Conservation (phyloP, 108 stramenopile genomes). For the Epithemia pelagica region DNA sequence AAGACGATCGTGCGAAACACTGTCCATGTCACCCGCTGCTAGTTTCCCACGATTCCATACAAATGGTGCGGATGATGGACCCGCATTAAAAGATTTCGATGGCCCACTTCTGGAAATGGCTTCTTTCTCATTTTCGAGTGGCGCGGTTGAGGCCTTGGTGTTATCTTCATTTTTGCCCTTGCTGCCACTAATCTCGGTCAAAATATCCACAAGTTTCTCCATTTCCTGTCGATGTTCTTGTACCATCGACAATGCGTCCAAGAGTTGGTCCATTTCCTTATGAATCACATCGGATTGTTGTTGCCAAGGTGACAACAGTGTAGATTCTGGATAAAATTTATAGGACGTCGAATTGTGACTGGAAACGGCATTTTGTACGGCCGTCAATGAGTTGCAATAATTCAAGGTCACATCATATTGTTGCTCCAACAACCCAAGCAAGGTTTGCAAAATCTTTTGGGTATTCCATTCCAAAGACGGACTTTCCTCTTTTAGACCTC, state of each 20-base stretch:
- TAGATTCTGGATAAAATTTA: background rate
- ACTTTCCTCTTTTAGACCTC: too few species aligned
- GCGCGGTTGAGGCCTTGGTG: background rate
- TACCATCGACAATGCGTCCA: background rate
- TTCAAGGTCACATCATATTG: background rate
- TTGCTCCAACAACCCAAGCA: background rate
- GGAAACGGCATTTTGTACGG: background rate
- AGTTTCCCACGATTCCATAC: background rate
- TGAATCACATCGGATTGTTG: background rate
- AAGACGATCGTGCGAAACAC: background rate
- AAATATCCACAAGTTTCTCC: background rate
- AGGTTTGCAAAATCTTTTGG: too few species aligned
- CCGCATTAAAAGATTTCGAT: too few species aligned
- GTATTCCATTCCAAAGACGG: too few species aligned
- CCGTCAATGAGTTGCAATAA: background rate
- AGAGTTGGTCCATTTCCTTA: background rate
- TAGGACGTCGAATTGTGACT: background rate
- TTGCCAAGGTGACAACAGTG: background rate
- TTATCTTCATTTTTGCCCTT: background rate
- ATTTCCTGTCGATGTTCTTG: background rate
- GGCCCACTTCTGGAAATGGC: too few species aligned
- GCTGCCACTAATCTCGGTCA: background rate
- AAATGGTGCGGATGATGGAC: too few species aligned
- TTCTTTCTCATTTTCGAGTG: background rate
- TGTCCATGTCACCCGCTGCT: background rate